Evolutionary conservation across 176 grass and related monocot species (phyloP).

Genomic region (Coix lacrymajobi): DNA sequence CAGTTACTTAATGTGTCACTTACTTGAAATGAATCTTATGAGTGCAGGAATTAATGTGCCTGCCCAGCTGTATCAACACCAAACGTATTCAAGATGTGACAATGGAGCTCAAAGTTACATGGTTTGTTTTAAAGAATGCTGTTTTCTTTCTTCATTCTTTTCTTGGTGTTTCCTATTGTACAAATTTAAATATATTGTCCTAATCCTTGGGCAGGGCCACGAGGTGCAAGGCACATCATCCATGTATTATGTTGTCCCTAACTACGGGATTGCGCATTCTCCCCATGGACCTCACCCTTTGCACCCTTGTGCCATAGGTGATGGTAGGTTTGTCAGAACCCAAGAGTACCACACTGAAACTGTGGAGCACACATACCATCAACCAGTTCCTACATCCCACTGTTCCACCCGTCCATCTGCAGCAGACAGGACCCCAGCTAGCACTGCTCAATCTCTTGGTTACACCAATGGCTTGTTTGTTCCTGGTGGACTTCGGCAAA

Average conservation of each 20-base stretch:
- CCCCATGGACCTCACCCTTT: slow-evolving; percentile 43
- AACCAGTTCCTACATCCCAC: slow-evolving; percentile 25
- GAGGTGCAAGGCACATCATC: slow-evolving; percentile 39
- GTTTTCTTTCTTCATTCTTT: not conserved
- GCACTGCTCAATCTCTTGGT: slow-evolving; percentile 1
- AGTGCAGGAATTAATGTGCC: slow-evolving; percentile 39
- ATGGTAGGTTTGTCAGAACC: slow-evolving; percentile 27
- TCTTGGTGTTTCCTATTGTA: not conserved
- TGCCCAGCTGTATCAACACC: slow-evolving; percentile 52
- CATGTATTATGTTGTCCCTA: slow-evolving; percentile 55
- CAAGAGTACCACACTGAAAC: slow-evolving; percentile 25
- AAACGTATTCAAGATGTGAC: slow-evolving; percentile 40
- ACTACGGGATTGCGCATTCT: slow-evolving; percentile 42
- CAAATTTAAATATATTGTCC: not conserved
- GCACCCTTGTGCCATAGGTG: slow-evolving; percentile 12
- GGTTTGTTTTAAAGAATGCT: slow-evolving; percentile 34
- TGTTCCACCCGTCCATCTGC: slow-evolving; percentile 34
- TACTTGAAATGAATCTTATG: not conserved
- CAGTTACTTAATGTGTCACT: not conserved
- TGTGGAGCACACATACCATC: slow-evolving; percentile 30
- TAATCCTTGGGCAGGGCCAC: slow-evolving; percentile 36
- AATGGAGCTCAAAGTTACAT: slow-evolving; percentile 44
- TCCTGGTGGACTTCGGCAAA: not conserved
- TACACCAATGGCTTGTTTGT: slow-evolving; percentile 14
- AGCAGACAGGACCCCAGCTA: slow-evolving; percentile 24